phyloP scores from a whole-genome alignment of 2,329 filamentous ascomycete genomes.

The Colletotrichum sojae region DNA sequence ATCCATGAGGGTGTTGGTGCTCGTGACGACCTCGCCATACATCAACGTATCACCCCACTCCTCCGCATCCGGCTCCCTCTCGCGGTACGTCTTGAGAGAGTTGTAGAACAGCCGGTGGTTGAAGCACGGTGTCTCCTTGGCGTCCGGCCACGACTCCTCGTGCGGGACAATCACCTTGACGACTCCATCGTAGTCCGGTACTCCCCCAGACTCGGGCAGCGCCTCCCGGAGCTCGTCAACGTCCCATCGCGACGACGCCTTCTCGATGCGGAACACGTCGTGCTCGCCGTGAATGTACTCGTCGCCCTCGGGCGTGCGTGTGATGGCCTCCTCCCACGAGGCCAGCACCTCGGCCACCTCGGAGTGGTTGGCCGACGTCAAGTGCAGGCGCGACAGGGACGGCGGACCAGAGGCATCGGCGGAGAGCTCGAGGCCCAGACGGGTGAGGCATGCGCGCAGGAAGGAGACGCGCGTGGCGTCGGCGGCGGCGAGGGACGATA shows the following conservation, averaged over 20 bases:
- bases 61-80: constrained; percentile 66
- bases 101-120: constrained; percentile 85
- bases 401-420: constrained; percentile 79
- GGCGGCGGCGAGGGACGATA: constrained; percentile 76
- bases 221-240: constrained; percentile 68
- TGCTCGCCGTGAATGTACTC: constrained; percentile 85
- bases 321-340: constrained; percentile 77
- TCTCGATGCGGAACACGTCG: constrained; percentile 86
- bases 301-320: constrained; percentile 69
- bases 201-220: constrained; percentile 66
- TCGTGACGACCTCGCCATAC: constrained; percentile 93
- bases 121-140: constrained; percentile 86
- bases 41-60: constrained; percentile 84
- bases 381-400: constrained; percentile 84
- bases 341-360: constrained; percentile 78
- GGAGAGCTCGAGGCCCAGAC: constrained; percentile 85
- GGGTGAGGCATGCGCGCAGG: constrained; percentile 82
- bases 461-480: constrained; percentile 81
- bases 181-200: constrained; percentile 81
- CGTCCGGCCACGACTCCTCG: constrained; percentile 75
- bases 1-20: constrained; percentile 93
- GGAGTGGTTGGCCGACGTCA: constrained; percentile 77
- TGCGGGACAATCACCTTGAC: constrained; percentile 83
- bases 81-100: constrained; percentile 77
- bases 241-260: constrained; percentile 72